Conservation (phyloP, 495 filamentous ascomycete species). For the Jackrogersella minutella region DNA sequence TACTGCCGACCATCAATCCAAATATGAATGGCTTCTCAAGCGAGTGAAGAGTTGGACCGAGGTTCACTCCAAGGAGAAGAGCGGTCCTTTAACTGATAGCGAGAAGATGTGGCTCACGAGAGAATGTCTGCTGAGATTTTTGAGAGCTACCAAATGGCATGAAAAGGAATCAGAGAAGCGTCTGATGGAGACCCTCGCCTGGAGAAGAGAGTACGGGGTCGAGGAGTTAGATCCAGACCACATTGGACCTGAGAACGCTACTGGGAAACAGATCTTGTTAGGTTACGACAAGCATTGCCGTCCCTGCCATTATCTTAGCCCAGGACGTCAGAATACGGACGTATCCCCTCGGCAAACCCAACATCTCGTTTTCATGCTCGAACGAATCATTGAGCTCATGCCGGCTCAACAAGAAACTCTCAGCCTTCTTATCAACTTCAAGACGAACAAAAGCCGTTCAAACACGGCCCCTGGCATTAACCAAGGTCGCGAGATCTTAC, state of each 20-base stretch:
- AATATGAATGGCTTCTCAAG: constrained; percentile 78
- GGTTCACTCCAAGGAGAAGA: constrained; percentile 70
- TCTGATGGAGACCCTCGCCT: constrained; percentile 78
- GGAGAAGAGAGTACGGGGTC: constrained; percentile 88
- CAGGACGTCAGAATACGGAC: constrained; percentile 90
- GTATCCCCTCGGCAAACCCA: constrained; percentile 90
- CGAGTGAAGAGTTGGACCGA: constrained; percentile 73
- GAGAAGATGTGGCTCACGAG: constrained; percentile 91
- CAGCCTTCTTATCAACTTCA: constrained; percentile 88
- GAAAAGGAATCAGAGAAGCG: constrained; percentile 77
- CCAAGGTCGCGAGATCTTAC: constrained; percentile 79
- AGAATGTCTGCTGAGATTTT: constrained; percentile 91
- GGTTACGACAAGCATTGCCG: constrained; percentile 86
- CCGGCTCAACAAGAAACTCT: constrained; percentile 83
- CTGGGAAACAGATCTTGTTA: constrained; percentile 88
- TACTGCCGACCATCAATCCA: constrained; percentile 78
- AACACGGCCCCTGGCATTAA: constrained; percentile 79
- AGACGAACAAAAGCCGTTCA: constrained; percentile 67
- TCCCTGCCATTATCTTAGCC: constrained; percentile 88
- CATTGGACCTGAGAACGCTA: constrained; percentile 90
- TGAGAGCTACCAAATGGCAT: constrained; percentile 93
- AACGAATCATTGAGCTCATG: constrained; percentile 88
- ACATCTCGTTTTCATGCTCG: constrained; percentile 94
- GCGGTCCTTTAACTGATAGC: constrained; percentile 72
- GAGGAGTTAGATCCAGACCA: constrained; percentile 78